These are phyloP conservation scores for Kluyveromyces dobzhanskii DNA, from an alignment of 805 yeast genomes.

Conservation along the genomic window DNA sequence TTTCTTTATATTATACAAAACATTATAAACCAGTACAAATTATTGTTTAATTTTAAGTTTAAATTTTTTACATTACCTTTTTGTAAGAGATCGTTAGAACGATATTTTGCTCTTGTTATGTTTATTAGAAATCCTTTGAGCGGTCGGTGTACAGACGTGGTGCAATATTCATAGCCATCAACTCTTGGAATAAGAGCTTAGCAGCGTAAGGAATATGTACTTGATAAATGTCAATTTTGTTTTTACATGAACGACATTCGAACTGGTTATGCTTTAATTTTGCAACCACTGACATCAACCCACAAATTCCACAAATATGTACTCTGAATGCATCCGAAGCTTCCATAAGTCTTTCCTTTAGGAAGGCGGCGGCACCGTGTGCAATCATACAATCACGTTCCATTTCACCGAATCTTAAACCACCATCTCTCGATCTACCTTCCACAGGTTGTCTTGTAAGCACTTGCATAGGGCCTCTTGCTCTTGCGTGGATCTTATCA, in stretches of 20 bases:
- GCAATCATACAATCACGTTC: conserved; percentile 99
- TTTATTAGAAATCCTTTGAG: conserved; percentile 33
- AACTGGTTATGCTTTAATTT: conserved; percentile 95
- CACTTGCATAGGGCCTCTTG: conserved; percentile 97
- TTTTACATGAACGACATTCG: conserved; percentile 97
- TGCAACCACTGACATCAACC: conserved; percentile 96
- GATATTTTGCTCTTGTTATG: too few species aligned
- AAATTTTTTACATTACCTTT: too few species aligned
- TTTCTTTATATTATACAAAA: conserved; percentile 4
- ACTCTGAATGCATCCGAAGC: conserved; percentile 99
- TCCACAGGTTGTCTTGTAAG: conserved; percentile 97
- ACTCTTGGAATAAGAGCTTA: conserved; percentile 93
- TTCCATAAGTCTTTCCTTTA: conserved; percentile 97
- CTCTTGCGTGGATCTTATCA: conserved; percentile 98
- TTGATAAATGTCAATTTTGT: conserved; percentile 96
- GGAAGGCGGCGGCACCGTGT: conserved; percentile 97
- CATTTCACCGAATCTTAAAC: conserved; percentile 98
- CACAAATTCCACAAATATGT: conserved; percentile 97
- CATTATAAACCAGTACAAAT: conserved; percentile 6
- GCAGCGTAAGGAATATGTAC: conserved; percentile 98
- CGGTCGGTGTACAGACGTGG: conserved; percentile 96
- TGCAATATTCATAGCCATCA: conserved; percentile 98
- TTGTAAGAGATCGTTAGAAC: too few species aligned
- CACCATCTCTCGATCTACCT: conserved; percentile 99
- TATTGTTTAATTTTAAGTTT: background rate